A percentile compares a stretch with the other conserved stretches of the same genome.
Evolutionary conservation across 495 filamentous ascomycete genomes (phyloP).

Genomic region (Oleoguttula mirabilis): DNA sequence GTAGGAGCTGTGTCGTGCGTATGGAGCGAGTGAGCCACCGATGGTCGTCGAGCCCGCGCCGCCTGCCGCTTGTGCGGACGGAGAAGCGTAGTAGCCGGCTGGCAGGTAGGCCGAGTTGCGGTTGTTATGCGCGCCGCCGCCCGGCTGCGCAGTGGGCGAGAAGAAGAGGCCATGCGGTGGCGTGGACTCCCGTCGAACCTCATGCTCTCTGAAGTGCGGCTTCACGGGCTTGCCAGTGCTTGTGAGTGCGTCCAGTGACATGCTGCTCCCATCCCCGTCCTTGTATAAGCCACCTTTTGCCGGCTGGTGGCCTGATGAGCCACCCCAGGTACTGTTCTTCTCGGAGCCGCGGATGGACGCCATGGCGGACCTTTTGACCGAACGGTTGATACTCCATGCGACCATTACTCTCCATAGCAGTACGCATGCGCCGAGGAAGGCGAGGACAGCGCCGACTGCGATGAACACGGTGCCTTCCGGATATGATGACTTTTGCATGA

Average conservation of each 20-base stretch:
- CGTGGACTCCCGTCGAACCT: conserved; percentile 24
- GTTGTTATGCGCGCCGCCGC: conserved; percentile 30
- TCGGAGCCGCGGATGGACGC: conserved; percentile 13
- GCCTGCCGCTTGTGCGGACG: conserved; percentile 39
- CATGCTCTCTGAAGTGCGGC: conserved; percentile 29
- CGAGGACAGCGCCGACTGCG: conserved; percentile 75
- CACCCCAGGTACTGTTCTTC: conserved; percentile 7
- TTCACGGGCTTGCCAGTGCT: conserved; percentile 30
- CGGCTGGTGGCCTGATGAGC: conserved; percentile 11
- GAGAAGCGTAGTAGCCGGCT: conserved; percentile 81
- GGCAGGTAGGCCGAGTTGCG: conserved; percentile 61
- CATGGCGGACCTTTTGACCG: conserved; percentile 66
- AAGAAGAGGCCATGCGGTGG: conserved; percentile 67
- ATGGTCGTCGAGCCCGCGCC: conserved; percentile 38
- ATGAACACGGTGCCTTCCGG: conserved; percentile 97
- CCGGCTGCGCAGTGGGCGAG: conserved; percentile 72
- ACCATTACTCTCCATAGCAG: conserved; percentile 81
- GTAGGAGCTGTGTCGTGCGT: conserved; percentile 36
- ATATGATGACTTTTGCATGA: conserved; percentile 82
- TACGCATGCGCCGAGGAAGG: conserved; percentile 64
- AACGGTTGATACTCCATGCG: conserved; percentile 85
- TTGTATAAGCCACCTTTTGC: conserved; percentile 28
- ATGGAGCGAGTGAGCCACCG: conserved; percentile 41
- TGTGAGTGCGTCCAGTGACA: conserved; percentile 36
- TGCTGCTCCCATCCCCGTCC: conserved; percentile 13